Conservation (phyloP, 352 stramenopile genomes). For the Globisporangium abappressorium region DNA sequence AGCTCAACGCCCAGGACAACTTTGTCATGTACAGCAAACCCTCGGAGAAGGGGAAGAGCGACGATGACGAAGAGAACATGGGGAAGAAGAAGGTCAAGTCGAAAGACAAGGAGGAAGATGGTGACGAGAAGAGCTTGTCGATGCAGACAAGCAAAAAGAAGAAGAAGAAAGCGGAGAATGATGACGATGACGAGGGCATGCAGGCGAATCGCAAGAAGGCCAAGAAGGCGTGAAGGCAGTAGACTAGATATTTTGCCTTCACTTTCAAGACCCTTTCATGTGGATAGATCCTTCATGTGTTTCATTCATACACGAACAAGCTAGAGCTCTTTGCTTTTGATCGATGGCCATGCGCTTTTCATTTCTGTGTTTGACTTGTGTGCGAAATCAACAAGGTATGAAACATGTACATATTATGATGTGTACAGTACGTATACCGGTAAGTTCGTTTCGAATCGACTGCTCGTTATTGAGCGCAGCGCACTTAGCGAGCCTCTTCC, state of each 20-base stretch:
- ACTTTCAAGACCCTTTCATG: background rate
- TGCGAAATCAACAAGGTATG: too few species aligned
- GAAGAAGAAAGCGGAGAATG: constrained; percentile 30
- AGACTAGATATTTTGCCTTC: background rate
- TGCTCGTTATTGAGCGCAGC: background rate
- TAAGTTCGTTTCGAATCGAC: background rate
- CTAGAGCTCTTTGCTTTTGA: too few species aligned
- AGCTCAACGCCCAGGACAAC: constrained; percentile 86
- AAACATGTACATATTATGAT: background rate
- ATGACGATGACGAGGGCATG: constrained; percentile 1
- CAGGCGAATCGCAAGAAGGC: constrained; percentile 23
- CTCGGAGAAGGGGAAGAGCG: constrained; percentile 13
- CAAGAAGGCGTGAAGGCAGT: constrained; percentile 18
- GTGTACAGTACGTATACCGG: background rate
- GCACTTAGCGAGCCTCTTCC: background rate
- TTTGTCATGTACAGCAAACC: constrained; percentile 79
- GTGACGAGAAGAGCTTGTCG: constrained; percentile 10
- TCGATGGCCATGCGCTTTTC: too few species aligned
- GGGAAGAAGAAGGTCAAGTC: constrained; percentile 27
- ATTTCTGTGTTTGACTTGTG: too few species aligned
- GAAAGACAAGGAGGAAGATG: constrained; percentile 16
- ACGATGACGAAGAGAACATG: constrained; percentile 9
- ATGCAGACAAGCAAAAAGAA: constrained; percentile 29
- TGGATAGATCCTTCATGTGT: background rate
- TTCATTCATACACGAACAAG: background rate